These are phyloP conservation scores for Trypanosoma congolense DNA, from an alignment of 208 protist genomes.

Conservation along the genomic window DNA sequence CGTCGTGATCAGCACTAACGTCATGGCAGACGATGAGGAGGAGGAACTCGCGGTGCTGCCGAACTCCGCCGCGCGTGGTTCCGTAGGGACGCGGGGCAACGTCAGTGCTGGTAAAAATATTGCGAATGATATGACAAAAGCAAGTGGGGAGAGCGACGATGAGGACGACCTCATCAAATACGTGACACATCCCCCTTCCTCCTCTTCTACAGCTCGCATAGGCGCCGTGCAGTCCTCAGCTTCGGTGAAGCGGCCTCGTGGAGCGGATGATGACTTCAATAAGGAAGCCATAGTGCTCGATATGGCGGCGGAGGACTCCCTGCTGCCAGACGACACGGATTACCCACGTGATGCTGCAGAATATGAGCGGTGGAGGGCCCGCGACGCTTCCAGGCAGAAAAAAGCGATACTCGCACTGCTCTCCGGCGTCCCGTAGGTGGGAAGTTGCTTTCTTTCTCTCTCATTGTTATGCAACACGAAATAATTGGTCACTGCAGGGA, in stretches of 20 bases:
- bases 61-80: background rate
- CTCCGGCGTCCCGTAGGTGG: background rate
- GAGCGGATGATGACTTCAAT: constrained; percentile 7
- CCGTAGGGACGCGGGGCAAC: background rate
- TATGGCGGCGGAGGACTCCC: constrained; percentile 5
- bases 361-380: constrained; percentile 43
- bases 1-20: constrained; percentile 21
- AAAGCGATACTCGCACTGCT: constrained; percentile 1
- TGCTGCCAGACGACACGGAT: constrained; percentile 69
- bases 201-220: background rate
- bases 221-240: background rate
- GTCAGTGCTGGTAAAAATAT: too few relatives aligned
- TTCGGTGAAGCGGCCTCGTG: constrained; percentile 11
- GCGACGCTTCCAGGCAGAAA: constrained; percentile 27
- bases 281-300: constrained; percentile 6
- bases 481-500: too few relatives aligned
- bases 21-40: constrained; percentile 32
- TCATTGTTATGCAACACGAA: too few relatives aligned
- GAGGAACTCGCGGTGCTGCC: constrained; percentile 32
- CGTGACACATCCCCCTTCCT: constrained; percentile 14
- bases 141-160: background rate
- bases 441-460: too few relatives aligned
- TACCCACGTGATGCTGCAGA: constrained; percentile 40
- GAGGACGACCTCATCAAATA: constrained; percentile 44
- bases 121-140: too few relatives aligned